These are phyloP conservation scores for Volvox reticuliferus DNA, from an alignment of 139 green algal genomes.

Conservation along the genomic window DNA sequence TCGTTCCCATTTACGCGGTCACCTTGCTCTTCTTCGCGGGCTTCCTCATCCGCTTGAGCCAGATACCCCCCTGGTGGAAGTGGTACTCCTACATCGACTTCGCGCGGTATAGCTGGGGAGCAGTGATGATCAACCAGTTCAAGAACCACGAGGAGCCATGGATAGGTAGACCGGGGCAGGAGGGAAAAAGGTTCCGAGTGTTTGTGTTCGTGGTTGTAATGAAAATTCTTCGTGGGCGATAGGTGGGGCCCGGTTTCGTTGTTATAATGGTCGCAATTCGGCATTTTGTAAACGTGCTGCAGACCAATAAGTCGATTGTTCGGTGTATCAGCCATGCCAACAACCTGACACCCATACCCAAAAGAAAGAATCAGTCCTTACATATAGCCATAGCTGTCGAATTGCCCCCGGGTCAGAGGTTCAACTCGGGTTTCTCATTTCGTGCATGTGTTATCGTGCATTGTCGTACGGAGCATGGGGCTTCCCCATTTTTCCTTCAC, in stretches of 20 bases:
- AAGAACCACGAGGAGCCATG: conserved; percentile 36
- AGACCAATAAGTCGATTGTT: too few species aligned
- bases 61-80: conserved; percentile 73
- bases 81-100: conserved; percentile 58
- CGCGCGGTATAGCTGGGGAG: conserved; percentile 57
- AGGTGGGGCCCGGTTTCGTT: too few species aligned
- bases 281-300: too few species aligned
- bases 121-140: conserved; percentile 78
- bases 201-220: background rate
- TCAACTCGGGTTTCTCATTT: background rate
- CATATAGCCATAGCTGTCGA: too few species aligned
- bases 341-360: too few species aligned
- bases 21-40: conserved; percentile 62
- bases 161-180: background rate
- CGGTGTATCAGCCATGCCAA: too few species aligned
- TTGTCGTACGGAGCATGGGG: background rate
- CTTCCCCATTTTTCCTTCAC: background rate
- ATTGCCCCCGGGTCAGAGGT: too few species aligned
- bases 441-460: background rate
- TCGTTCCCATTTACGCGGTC: conserved; percentile 64
- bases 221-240: too few species aligned
- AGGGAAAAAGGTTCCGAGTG: background rate
- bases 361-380: too few species aligned
- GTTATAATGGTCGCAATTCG: too few species aligned
- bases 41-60: conserved; percentile 55